Percentiles rank a stretch among this genome's conserved stretches.
Conservation (phyloP, 73 alveolate genomes). For the Symbiodinium natans region DNA sequence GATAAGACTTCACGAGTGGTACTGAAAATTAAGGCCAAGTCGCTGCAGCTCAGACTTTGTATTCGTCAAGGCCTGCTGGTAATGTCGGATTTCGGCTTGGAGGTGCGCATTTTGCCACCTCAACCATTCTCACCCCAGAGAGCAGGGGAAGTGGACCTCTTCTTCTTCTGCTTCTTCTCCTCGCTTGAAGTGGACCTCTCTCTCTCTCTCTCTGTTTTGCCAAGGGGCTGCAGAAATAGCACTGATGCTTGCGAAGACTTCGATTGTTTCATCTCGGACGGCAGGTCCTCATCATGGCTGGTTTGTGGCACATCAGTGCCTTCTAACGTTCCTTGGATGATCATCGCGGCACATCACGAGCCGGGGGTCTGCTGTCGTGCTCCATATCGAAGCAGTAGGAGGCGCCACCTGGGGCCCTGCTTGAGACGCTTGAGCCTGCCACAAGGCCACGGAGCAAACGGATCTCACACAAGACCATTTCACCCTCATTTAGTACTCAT, state of each 20-base stretch:
- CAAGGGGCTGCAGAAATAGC: conserved; percentile 27
- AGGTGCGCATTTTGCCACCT: conserved; percentile 91
- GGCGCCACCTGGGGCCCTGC: background rate
- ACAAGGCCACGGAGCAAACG: no score
- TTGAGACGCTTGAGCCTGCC: background rate
- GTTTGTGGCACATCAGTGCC: background rate
- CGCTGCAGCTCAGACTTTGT: conserved; percentile 43
- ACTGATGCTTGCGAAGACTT: conserved; percentile 9
- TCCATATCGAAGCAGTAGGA: background rate
- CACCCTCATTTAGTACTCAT: background rate
- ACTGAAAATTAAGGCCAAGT: background rate
- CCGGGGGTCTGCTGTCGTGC: background rate
- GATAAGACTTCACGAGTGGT: no score
- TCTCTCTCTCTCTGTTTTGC: background rate
- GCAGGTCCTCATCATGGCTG: background rate
- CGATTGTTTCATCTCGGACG: background rate
- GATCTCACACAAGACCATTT: no score
- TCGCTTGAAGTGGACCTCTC: background rate
- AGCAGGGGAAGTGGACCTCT: background rate
- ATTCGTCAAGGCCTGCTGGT: conserved; percentile 55
- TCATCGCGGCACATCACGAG: no score
- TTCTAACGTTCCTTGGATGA: background rate
- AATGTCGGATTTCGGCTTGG: conserved; percentile 69
- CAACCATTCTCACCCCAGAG: background rate
- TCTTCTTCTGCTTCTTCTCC: background rate